A percentile compares a stretch with the other conserved stretches of the same genome.
phyloP scores from a whole-genome alignment of 2,329 filamentous ascomycete genomes.

The Tolypocladium tundrense region DNA sequence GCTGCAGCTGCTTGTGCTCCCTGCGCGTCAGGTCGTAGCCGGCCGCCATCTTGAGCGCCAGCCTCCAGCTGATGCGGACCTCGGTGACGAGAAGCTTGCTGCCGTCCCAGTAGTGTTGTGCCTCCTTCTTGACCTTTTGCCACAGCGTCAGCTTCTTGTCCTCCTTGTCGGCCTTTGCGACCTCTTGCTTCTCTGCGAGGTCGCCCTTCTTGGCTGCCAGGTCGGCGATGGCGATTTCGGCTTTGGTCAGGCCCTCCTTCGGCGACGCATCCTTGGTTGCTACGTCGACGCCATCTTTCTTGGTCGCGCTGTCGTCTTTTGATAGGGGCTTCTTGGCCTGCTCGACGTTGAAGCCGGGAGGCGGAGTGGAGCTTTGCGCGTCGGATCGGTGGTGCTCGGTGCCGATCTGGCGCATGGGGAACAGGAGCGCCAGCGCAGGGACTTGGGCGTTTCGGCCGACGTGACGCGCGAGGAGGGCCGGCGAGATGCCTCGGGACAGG shows the following conservation, averaged over 20 bases:
- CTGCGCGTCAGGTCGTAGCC: conserved; percentile 93
- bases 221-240: conserved; percentile 43
- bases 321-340: conserved; percentile 76
- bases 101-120: conserved; percentile 94
- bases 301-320: conserved; percentile 34
- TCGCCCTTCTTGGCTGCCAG: conserved; percentile 55
- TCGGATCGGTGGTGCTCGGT: conserved; percentile 49
- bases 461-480: conserved; percentile 36
- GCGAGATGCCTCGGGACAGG: conserved; percentile 35
- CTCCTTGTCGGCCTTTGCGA: conserved; percentile 48
- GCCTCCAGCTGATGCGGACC: conserved; percentile 80
- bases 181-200: conserved; percentile 48
- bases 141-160: conserved; percentile 79
- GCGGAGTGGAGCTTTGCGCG: conserved; percentile 51
- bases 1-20: conserved; percentile 84
- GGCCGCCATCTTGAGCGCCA: conserved; percentile 94
- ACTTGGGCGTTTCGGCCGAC: conserved; percentile 33
- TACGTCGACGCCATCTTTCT: conserved; percentile 16
- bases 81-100: conserved; percentile 90
- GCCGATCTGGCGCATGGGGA: conserved; percentile 44
- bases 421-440: conserved; percentile 44
- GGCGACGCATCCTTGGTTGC: conserved; percentile 18
- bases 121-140: conserved; percentile 93
- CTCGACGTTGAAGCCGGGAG: conserved; percentile 84
- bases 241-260: conserved; percentile 25